phyloP scores from a whole-genome alignment of 129 eudicot genomes.

The Artemisia annua region DNA sequence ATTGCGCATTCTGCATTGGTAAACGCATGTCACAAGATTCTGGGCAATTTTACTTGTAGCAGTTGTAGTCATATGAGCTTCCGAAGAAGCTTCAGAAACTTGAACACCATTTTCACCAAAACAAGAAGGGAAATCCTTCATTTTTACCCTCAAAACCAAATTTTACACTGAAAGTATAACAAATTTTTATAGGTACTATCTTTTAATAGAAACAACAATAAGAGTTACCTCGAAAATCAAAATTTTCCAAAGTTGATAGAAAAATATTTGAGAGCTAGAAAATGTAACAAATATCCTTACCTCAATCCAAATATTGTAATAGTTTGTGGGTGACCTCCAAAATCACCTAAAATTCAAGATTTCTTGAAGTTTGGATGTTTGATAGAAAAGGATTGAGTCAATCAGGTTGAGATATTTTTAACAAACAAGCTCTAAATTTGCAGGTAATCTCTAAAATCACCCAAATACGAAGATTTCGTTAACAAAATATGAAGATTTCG shows the following conservation, averaged over 20 bases:
- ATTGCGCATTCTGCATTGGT: slow-evolving; percentile 47
- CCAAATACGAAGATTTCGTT: too few species aligned
- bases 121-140: slow-evolving; percentile 83
- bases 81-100: slow-evolving; percentile 48
- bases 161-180: not conserved
- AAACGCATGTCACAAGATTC: slow-evolving; percentile 64
- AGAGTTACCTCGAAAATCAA: not conserved
- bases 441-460: too few species aligned
- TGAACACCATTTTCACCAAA: slow-evolving; percentile 78
- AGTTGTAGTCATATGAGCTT: slow-evolving; percentile 18
- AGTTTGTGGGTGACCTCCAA: slow-evolving; percentile 10
- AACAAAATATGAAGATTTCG: too few species aligned
- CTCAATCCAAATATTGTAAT: too few species aligned
- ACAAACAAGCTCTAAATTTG: too few species aligned
- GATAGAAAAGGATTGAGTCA: not conserved
- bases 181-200: not conserved
- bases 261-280: too few species aligned
- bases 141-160: slow-evolving; percentile 9
- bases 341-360: not conserved
- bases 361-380: not conserved
- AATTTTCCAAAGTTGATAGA: too few species aligned
- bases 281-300: too few species aligned
- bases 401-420: not conserved
- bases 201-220: not conserved
- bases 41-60: slow-evolving; percentile 35